Base-by-base conservation (phyloP, 768 basidiomycete species). In the Filobasidium floriforme region DNA sequence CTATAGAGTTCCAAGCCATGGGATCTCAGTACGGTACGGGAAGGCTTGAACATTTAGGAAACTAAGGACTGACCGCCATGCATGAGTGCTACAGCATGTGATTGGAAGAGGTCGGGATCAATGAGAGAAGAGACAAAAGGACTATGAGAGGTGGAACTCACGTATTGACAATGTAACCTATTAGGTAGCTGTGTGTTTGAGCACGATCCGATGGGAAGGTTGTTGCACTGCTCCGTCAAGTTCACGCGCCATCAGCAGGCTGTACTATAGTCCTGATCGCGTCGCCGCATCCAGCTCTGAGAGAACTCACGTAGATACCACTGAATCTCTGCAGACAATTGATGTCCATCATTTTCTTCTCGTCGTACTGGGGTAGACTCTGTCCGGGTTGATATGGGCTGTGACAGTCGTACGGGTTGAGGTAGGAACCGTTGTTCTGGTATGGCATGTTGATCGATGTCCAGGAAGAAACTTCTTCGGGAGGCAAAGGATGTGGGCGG, bases 351-450 rank as follows among this genome's bases (percentile, higher is more conserved):
- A 57, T 57, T 15, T 57, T 28, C 18, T 15, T 15, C 54, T 57
- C 54, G 24, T 57, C 54, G n/a, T 24, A 22, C 14, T 24, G 15
- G 15, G 54, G 54, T 7, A 57, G 14, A 15, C 24, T 57, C 26
- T 57, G 54, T 57, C 54, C 54, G 19, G 29, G 54, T 26, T 28
- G 54, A 57, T 57, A 57, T 19, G 54, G 54, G 29, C 54, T 57
- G 26, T 15, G 6, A n/a, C 24, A 57, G n/a, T 57, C 26, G 54
- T 57, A 57, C 15, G 54, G 54, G 29, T 57, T 57, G 54, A 19
- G 24, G 15, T 15, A 26, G 24, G 24, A 4, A 4, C 7, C 54
- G 26, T 57, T 26, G 54, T 6, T 5, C 26, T 22, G 12, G 54
- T 57, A 57, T 1, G 54, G 54, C 54, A 57, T 57, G 54, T 4